Evolutionary conservation across 192 early-diverging fungal genomes (phyloP).

Genomic region (Geranomyces michiganensis): DNA sequence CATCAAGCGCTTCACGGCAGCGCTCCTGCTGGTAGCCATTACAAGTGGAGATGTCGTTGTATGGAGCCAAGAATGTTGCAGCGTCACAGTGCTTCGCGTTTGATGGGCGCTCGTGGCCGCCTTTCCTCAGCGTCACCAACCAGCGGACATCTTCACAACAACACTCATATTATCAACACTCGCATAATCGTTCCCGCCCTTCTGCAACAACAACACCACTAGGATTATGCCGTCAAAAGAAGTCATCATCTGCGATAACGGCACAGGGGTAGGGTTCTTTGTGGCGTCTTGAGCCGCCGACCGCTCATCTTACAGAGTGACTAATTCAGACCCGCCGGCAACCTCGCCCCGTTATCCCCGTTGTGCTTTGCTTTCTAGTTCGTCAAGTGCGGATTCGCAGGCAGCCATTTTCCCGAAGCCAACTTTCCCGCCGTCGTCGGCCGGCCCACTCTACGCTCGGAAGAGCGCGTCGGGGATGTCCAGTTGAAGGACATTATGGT

Average conservation of each 20-base stretch:
- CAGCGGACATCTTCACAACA: no score
- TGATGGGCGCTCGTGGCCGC: no score
- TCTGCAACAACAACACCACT: no score
- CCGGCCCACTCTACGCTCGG: constrained; percentile 94
- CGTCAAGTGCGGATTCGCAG: constrained; percentile 96
- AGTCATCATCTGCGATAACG: constrained; percentile 63
- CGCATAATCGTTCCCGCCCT: no score
- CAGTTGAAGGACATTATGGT: constrained; percentile 95
- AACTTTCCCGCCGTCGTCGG: constrained; percentile 99
- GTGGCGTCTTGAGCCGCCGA: not conserved
- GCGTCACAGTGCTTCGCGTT: no score
- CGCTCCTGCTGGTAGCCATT: constrained; percentile 24
- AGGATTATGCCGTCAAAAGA: constrained; percentile 31
- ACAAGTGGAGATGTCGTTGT: not conserved
- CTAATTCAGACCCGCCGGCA: not conserved
- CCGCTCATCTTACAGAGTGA: not conserved
- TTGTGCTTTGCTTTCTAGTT: constrained; percentile 58
- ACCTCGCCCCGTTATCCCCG: no score
- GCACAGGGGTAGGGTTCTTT: constrained; percentile 51
- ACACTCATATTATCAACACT: no score
- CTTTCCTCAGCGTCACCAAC: no score
- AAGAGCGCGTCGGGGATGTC: constrained; percentile 81
- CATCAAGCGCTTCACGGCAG: constrained; percentile 80
- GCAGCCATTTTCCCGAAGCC: constrained; percentile 92
- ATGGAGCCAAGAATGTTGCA: no score